A percentile compares a stretch with the other conserved stretches of the same genome.
Conservation (phyloP, 139 green algal species). For the Chlorella sorokiniana region DNA sequence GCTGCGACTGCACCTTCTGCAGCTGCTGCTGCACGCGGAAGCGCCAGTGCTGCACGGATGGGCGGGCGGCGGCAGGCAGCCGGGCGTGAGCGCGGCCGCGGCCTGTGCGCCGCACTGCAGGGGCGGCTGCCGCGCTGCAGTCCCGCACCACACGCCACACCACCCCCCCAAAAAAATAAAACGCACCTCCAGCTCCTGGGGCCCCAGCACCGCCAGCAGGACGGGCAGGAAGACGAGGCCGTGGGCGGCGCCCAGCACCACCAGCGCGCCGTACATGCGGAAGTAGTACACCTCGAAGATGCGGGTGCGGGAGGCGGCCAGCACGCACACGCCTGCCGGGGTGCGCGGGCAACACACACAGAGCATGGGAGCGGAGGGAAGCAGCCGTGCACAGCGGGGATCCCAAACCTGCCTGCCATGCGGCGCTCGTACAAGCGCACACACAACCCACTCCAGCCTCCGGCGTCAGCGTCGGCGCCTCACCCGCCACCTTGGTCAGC, state of each 20-base stretch:
- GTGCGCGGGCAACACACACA: not conserved
- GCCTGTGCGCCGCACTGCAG: too few species aligned
- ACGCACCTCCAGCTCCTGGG: conserved; percentile 37
- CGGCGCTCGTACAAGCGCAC: not conserved
- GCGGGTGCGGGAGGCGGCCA: conserved; percentile 75
- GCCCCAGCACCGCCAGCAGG: conserved; percentile 68
- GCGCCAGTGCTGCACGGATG: conserved; percentile 12
- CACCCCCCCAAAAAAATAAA: not conserved
- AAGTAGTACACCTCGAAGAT: conserved; percentile 81
- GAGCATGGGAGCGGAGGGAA: not conserved
- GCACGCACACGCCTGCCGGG: conserved; percentile 71
- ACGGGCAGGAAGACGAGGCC: conserved; percentile 89
- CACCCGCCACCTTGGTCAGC: conserved; percentile 78
- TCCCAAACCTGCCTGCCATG: not conserved
- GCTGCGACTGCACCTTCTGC: not conserved
- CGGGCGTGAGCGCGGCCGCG: too few species aligned
- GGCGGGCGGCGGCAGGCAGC: not conserved
- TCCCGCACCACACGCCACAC: not conserved
- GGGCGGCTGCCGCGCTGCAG: not conserved
- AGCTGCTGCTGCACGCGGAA: conserved; percentile 4
- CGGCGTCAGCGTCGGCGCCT: not conserved
- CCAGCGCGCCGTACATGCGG: conserved; percentile 85
- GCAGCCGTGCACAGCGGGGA: not conserved
- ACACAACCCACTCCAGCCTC: not conserved
- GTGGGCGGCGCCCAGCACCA: conserved; percentile 84